These are phyloP conservation scores for Piromyces finnis DNA, from an alignment of 192 early-diverging fungal species.

Conservation along the genomic window DNA sequence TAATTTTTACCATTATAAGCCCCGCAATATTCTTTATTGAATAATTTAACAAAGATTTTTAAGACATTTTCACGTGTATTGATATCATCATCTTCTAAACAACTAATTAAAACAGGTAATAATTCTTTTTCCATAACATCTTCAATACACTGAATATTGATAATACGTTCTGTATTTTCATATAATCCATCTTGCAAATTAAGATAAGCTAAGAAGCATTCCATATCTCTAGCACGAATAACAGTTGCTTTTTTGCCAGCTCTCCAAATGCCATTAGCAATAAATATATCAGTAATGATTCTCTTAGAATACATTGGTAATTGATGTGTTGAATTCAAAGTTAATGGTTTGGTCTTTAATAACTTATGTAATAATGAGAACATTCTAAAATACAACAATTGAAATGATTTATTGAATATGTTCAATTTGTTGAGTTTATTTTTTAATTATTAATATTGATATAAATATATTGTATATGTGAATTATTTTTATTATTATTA, in stretches of 20 bases:
- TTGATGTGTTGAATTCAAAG: conserved; percentile 9
- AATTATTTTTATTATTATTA: too few species aligned
- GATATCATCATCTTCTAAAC: conserved; percentile 21
- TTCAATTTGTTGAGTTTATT: too few species aligned
- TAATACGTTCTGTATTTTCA: conserved; percentile 1
- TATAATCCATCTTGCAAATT: not conserved
- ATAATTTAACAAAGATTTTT: conserved; percentile 4
- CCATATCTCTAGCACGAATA: not conserved
- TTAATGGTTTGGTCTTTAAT: not conserved
- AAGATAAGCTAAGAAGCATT: not conserved
- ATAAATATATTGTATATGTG: too few species aligned
- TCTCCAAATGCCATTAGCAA: conserved; percentile 17
- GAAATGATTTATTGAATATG: too few species aligned
- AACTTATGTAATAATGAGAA: conserved; percentile 11
- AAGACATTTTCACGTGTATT: conserved; percentile 9
- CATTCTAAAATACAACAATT: conserved; percentile 9
- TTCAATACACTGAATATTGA: not conserved
- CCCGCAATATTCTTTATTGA: conserved; percentile 7
- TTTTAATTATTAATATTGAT: too few species aligned
- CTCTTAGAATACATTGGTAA: conserved; percentile 3
- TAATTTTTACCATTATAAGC: not conserved
- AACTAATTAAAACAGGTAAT: conserved; percentile 10
- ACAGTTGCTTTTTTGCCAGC: conserved; percentile 15
- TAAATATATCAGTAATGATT: conserved; percentile 13
- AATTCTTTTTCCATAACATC: conserved; percentile 1